These are phyloP conservation scores for Dysphania ambrosioides DNA, from an alignment of 148 eudicot genomes.

Conservation along the genomic window DNA sequence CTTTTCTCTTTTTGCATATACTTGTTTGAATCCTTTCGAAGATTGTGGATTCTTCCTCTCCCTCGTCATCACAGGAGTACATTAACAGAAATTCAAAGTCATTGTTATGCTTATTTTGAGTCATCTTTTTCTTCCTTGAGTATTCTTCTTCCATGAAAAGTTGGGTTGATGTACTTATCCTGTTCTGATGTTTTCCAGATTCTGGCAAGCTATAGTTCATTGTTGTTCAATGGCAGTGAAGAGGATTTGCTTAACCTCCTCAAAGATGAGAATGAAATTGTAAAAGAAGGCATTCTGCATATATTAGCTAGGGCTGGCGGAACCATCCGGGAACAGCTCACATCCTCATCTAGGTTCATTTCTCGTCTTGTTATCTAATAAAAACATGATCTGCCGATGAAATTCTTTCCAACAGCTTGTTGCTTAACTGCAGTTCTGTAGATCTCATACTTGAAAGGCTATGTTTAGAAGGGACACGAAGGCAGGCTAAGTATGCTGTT, in stretches of 20 bases:
- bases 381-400: conserved; percentile 4
- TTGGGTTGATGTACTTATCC: neutral
- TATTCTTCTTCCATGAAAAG: neutral
- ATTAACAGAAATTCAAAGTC: too few relatives aligned
- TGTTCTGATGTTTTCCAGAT: conserved; percentile 48
- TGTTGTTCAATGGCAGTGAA: conserved; percentile 76
- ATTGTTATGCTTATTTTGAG: neutral
- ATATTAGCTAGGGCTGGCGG: conserved; percentile 96
- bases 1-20: too few relatives aligned
- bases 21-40: too few relatives aligned
- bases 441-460: conserved; percentile 88
- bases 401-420: conserved; percentile 19
- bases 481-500: conserved; percentile 98
- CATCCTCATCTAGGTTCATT: conserved; percentile 76
- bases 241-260: conserved; percentile 75
- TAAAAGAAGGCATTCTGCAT: conserved; percentile 92
- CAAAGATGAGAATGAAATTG: conserved; percentile 77
- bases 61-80: too few relatives aligned
- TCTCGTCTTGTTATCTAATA: conserved; percentile 5
- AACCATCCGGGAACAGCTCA: conserved; percentile 78
- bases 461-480: conserved; percentile 90
- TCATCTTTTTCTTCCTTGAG: neutral
- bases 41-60: too few relatives aligned
- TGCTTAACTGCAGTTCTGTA: conserved; percentile 60
- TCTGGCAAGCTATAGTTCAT: conserved; percentile 79